These are phyloP conservation scores for Gaeumannomyces sp. DNA, from an alignment of 2,329 filamentous ascomycete genomes.

Conservation along the genomic window DNA sequence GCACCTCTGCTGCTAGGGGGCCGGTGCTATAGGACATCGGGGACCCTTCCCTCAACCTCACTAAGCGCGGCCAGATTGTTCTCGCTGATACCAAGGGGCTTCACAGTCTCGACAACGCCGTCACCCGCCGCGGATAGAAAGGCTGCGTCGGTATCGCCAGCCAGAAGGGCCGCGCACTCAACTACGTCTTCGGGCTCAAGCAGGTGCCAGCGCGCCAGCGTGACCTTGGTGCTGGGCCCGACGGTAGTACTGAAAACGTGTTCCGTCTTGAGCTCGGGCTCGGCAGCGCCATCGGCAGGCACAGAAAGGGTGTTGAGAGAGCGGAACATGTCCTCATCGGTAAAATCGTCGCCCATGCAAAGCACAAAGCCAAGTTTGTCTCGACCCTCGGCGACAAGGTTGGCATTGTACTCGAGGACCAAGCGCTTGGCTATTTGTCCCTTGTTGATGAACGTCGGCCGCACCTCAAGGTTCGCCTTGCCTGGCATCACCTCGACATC, in stretches of 20 bases:
- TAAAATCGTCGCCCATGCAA: constrained; percentile 92
- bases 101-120: constrained; percentile 23
- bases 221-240: constrained; percentile 86
- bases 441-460: constrained; percentile 97
- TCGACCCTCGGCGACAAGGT: constrained; percentile 17
- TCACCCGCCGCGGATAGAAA: constrained; percentile 20
- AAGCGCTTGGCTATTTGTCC: constrained; percentile 87
- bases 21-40: constrained; percentile 18
- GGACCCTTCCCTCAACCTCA: constrained; percentile 46
- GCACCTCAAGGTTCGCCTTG: constrained; percentile 93
- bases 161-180: constrained; percentile 54
- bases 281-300: constrained; percentile 26
- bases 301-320: constrained; percentile 57
- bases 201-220: constrained; percentile 83
- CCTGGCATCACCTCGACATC: constrained; percentile 96
- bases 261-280: constrained; percentile 48
- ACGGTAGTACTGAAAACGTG: constrained; percentile 88
- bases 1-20: too few species aligned
- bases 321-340: constrained; percentile 95
- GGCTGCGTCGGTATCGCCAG: constrained; percentile 32
- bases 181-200: constrained; percentile 86
- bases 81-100: constrained; percentile 34
- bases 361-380: constrained; percentile 60
- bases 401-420: constrained; percentile 62
- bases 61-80: constrained; percentile 52